Percentiles rank a stretch among this genome's conserved stretches.
These are phyloP conservation scores for Phlyctochytrium planicorne DNA, from an alignment of 192 early-diverging fungal species.

Conservation along the genomic window DNA sequence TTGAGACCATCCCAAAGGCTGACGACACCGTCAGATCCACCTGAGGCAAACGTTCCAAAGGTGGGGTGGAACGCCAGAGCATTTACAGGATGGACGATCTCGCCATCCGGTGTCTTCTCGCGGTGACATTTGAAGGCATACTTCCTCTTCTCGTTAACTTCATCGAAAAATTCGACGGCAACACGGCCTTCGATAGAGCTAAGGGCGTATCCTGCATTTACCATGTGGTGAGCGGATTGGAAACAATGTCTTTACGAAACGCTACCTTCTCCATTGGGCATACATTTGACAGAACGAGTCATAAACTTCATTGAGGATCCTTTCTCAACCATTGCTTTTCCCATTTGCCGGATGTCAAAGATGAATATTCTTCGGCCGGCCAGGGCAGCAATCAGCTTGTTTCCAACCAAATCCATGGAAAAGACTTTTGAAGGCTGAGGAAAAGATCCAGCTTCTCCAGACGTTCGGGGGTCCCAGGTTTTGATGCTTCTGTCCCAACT, in stretches of 20 bases:
- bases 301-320: conserved; percentile 88
- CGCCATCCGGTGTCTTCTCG: conserved; percentile 58
- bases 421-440: conserved; percentile 77
- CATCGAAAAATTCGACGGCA: conserved; percentile 89
- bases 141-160: conserved; percentile 67
- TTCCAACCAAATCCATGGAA: conserved; percentile 73
- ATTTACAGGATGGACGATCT: conserved; percentile 91
- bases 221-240: neutral
- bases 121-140: conserved; percentile 99
- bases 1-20: conserved; percentile 91
- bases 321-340: conserved; percentile 63
- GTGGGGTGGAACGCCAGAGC: conserved; percentile 89
- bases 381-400: conserved; percentile 76
- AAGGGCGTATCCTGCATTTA: conserved; percentile 77
- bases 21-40: conserved; percentile 89
- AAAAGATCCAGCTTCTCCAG: conserved; percentile 40
- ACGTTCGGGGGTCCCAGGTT: conserved; percentile 70
- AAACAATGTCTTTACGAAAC: too few relatives aligned
- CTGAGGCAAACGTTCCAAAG: conserved; percentile 93
- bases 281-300: conserved; percentile 77
- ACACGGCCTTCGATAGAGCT: conserved; percentile 94
- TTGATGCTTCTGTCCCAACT: conserved; percentile 90
- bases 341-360: conserved; percentile 86
- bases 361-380: conserved; percentile 74
- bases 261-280: conserved; percentile 77